phyloP scores from a whole-genome alignment of 1,284 basidiomycete genomes.

The Trichosporon inkin region DNA sequence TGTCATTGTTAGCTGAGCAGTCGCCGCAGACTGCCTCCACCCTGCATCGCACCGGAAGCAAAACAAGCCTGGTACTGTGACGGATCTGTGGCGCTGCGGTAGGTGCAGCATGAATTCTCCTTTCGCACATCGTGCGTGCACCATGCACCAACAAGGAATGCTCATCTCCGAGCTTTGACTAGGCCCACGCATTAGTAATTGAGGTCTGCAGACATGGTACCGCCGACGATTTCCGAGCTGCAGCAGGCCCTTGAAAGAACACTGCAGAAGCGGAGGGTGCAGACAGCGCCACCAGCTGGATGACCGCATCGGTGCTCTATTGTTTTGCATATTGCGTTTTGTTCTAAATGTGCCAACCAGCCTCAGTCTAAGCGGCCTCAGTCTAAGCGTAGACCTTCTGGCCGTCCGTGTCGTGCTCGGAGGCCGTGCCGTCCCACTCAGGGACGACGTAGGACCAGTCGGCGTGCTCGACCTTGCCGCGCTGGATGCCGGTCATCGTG shows the following conservation, averaged over 20 bases:
- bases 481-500: conserved; percentile 41
- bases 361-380: not conserved
- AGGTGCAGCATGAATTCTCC: too few relatives aligned
- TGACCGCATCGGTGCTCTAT: not conserved
- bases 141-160: too few relatives aligned
- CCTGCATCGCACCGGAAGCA: not conserved
- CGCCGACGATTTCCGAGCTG: too few relatives aligned
- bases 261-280: not conserved
- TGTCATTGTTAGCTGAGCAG: conserved; percentile 4
- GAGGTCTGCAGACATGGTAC: too few relatives aligned
- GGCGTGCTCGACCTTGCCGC: conserved; percentile 36
- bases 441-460: conserved; percentile 43
- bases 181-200: too few relatives aligned
- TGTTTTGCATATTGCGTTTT: conserved; percentile 4
- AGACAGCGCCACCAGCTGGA: not conserved
- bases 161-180: too few relatives aligned
- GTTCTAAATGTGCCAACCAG: not conserved
- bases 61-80: not conserved
- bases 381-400: conserved; percentile 16
- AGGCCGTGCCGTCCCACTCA: conserved; percentile 29
- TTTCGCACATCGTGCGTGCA: too few relatives aligned
- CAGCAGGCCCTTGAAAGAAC: not conserved
- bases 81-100: not conserved
- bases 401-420: conserved; percentile 22
- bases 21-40: conserved; percentile 9